These are phyloP conservation scores for Fragaria ananassa DNA, from an alignment of 306 rosid genomes.

Conservation along the genomic window DNA sequence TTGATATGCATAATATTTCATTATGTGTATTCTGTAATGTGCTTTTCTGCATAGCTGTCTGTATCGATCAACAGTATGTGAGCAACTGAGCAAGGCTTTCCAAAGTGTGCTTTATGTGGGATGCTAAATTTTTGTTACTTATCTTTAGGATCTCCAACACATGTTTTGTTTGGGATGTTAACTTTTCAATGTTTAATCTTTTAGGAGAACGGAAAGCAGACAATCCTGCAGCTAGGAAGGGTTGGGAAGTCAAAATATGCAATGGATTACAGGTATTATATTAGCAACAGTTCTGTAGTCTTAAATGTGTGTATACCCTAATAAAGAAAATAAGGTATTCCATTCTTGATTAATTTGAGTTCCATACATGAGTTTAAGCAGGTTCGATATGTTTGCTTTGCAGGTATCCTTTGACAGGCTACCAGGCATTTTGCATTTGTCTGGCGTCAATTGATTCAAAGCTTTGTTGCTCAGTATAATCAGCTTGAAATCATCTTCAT, in stretches of 20 bases:
- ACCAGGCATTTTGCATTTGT: constrained; percentile 88
- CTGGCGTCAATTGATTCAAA: constrained; percentile 87
- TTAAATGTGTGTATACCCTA: neutral
- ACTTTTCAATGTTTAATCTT: neutral
- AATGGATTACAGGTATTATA: constrained; percentile 86
- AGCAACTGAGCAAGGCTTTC: constrained; percentile 1
- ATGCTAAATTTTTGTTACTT: constrained; percentile 8
- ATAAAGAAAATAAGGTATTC: neutral
- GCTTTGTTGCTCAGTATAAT: constrained; percentile 72
- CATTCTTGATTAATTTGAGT: neutral
- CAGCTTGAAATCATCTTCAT: neutral
- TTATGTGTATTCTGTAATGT: neutral
- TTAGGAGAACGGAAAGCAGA: constrained; percentile 76
- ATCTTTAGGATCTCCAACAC: neutral
- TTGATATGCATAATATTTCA: neutral
- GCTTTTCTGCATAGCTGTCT: neutral
- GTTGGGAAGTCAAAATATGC: constrained; percentile 68
- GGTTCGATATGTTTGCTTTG: constrained; percentile 18
- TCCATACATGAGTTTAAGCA: neutral
- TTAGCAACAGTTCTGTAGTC: neutral
- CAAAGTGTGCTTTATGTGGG: neutral
- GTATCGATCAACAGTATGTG: neutral
- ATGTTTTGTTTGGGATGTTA: neutral
- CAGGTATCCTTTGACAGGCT: constrained; percentile 96
- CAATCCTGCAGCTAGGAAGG: constrained; percentile 83